A percentile compares a stretch with the other conserved stretches of the same genome.
Evolutionary conservation across 2,329 filamentous ascomycete genomes (phyloP).

Genomic region (Berkeleyomyces basicola): DNA sequence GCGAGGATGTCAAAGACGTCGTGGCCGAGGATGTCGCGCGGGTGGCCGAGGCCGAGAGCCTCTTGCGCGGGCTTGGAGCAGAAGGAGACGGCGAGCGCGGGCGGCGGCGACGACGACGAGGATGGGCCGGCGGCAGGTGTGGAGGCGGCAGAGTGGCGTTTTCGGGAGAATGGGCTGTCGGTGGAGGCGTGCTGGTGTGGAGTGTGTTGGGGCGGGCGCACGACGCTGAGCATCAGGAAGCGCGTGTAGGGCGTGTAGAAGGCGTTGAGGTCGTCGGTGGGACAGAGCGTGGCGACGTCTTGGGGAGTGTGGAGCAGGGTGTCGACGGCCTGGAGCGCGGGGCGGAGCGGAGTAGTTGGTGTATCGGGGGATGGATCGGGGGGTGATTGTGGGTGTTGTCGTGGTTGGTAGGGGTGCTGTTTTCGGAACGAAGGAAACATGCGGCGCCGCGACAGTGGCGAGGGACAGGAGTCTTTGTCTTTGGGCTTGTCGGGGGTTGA

Average conservation of each 20-base stretch:
- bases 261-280: slow-evolving; percentile 5
- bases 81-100: slow-evolving; percentile 27
- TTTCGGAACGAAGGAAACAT: neutral
- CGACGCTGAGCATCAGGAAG: slow-evolving; percentile 20
- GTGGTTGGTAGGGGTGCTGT: neutral
- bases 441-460: neutral
- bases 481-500: neutral
- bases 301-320: slow-evolving; percentile 23
- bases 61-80: slow-evolving; percentile 31
- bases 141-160: slow-evolving; percentile 8
- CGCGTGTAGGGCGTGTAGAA: slow-evolving; percentile 19
- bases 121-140: too few species aligned
- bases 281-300: slow-evolving; percentile 16
- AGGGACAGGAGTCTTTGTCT: neutral
- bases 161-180: slow-evolving; percentile 16
- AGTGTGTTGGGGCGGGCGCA: slow-evolving; percentile 14
- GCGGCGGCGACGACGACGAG: slow-evolving; percentile 1
- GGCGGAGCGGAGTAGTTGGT: slow-evolving; percentile 15
- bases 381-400: neutral
- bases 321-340: neutral
- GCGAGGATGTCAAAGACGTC: slow-evolving; percentile 5
- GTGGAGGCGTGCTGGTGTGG: neutral
- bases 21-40: slow-evolving; percentile 20
- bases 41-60: slow-evolving; percentile 27
- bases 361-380: slow-evolving; percentile 16